Base-by-base conservation (phyloP, 2,329 filamentous ascomycete genomes). In the Botrytis fabae region DNA sequence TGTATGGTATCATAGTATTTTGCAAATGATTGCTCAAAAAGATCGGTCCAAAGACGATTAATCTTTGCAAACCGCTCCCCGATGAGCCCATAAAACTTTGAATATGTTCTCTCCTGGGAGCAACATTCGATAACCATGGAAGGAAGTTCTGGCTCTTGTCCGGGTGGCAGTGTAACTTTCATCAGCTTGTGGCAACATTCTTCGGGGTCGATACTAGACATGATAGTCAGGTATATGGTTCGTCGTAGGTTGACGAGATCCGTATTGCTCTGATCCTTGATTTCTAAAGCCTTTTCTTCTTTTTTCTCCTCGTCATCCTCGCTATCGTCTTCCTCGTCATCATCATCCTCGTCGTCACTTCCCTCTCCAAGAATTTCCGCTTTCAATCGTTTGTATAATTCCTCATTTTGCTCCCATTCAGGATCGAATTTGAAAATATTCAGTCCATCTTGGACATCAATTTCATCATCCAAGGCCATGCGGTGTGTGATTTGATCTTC, bases 1-100 rank as follows among this genome's bases (percentile, higher is more conserved):
- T 99, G 96, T 75, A 98, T 98, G 0, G 95, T 98, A 75, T 97
- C 93, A 85, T 98, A 99, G 83, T 98, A 98, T 79, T 95, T 95
- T 75, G 88, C 88, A 82, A 99, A 99, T 35, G 92, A 89, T 77
- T 94, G 89, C 82, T 98, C 94, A 77, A 98, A 98, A 9, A 98
- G 87, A 76, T 97, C 94, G 42, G 90, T 92, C 96, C 96, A 99
- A 69, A 98, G 87, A 35, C 96, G 90, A 83, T 98, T 98, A 79
- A 99, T 90, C 83, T 97, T 98, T 80, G 94, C 93, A 83, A 99
- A 97, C 38, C 95, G 90, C 84, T 99, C 96, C 46, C 93, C 96
- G 72, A 98, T 94, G 76, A 97, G 85, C 20, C 96, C 96, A 80
- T 97, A 98, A 83, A 98, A 99, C 82, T 98, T 98, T 75, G 95